Conservation (phyloP, 805 yeast genomes). For the Pichia nakasei region DNA sequence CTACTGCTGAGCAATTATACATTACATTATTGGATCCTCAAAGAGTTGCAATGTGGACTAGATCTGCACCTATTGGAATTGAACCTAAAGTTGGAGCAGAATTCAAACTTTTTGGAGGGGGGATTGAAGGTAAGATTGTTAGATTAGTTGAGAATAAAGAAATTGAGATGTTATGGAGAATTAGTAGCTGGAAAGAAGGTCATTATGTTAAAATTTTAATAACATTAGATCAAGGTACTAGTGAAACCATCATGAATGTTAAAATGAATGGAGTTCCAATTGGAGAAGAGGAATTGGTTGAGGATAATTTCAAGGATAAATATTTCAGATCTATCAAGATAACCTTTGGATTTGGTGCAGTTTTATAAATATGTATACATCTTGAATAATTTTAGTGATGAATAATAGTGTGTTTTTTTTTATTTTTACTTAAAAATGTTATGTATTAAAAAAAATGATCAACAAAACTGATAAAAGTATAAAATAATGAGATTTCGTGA, state of each 20-base stretch:
- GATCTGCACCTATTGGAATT: constrained; percentile 52
- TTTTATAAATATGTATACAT: constrained; percentile 35
- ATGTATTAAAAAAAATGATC: neutral
- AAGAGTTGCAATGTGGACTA: constrained; percentile 85
- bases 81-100: constrained; percentile 51
- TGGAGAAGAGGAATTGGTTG: constrained; percentile 88
- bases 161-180: constrained; percentile 77
- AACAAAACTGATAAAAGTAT: too few relatives aligned
- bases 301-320: constrained; percentile 78
- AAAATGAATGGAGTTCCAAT: constrained; percentile 84
- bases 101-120: constrained; percentile 79
- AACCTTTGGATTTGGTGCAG: constrained; percentile 95
- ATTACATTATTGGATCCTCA: constrained; percentile 67
- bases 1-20: constrained; percentile 81
- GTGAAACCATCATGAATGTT: constrained; percentile 76
- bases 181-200: constrained; percentile 81
- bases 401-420: neutral
- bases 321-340: constrained; percentile 83
- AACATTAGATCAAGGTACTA: constrained; percentile 64
- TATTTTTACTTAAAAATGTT: too few relatives aligned
- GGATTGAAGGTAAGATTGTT: constrained; percentile 61
- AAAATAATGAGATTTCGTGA: neutral
- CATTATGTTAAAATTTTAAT: constrained; percentile 66
- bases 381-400: neutral
- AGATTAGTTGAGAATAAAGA: constrained; percentile 49